Base-by-base conservation (phyloP, 169 alveolate species). In the Eimeria mitis region DNA sequence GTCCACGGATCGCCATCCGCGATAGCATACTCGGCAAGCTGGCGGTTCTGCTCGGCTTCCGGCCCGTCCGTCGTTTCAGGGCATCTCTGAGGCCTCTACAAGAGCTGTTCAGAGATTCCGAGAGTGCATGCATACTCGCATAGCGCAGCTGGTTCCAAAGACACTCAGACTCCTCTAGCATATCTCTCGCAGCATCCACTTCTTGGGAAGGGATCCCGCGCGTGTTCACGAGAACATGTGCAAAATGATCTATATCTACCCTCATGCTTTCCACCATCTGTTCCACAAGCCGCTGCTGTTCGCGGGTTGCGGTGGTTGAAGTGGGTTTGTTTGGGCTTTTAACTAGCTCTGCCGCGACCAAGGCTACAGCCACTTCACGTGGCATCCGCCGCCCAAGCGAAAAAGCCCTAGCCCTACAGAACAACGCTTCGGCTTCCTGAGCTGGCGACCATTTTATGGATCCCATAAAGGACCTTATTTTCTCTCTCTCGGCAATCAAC, bases 341-440 rank as follows among this genome's bases (percentile, higher is more conserved):
- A 21, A 70, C 79, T 0, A 21, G 79, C 49, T 34, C 49, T 11
- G 79, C 79, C 44, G n/a, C 79, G 49, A 5, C 7, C 79, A 70
- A 5, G 52, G 79, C 49, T 34, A 0, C 23, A 9, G 79, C 52
- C 25, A 70, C 79, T 28, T 25, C 25, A 70, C 34, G n/a, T 70
- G 79, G 79, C n/a, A 70, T 3, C 23, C 8, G 79, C 79, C 79
- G 52, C 79, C 79, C 79, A 28, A 34, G 9, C 49, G 79, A 70
- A 37, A 9, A 31, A 28, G 49, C 47, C 28, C 6, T 70, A 37
- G 79, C 79, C 49, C 49, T 70, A 13, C 28, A 4, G 79, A 31
- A 49, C 79, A 70, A 37, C 49, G 52, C 49, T 34, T 31, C n/a
- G 6, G 11, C n/a, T 34, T 70, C 52, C 7, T 34, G 79, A 37